Evolutionary conservation across 495 filamentous ascomycete genomes (phyloP).

Genomic region (Hypoxylon lienhwacheense): DNA sequence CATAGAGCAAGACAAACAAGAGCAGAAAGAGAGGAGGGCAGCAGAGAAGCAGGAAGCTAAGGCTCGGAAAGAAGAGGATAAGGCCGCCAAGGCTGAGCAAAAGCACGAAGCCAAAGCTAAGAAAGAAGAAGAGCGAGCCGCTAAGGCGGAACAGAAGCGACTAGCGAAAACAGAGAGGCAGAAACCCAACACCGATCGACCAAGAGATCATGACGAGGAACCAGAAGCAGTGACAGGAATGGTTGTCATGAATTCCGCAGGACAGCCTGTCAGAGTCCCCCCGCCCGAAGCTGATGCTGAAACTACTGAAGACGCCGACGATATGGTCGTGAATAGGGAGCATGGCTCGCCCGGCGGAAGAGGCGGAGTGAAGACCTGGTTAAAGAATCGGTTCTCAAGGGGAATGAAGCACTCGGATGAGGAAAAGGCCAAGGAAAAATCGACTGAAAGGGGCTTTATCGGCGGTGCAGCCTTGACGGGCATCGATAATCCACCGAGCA

Average conservation of each 20-base stretch:
- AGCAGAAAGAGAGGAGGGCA: slow-evolving; percentile 48
- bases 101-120: slow-evolving; percentile 52
- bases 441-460: slow-evolving; percentile 48
- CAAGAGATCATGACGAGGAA: slow-evolving; percentile 13
- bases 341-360: slow-evolving; percentile 21
- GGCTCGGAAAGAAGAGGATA: slow-evolving; percentile 54
- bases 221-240: slow-evolving; percentile 11
- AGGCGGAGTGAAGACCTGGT: slow-evolving; percentile 60
- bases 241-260: slow-evolving; percentile 19
- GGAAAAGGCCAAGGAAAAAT: slow-evolving; percentile 37
- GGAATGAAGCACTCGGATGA: slow-evolving; percentile 37
- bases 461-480: slow-evolving; percentile 50
- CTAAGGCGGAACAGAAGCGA: slow-evolving; percentile 53
- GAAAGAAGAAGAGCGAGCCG: slow-evolving; percentile 56
- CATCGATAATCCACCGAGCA: slow-evolving; percentile 39
- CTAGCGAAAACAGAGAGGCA: slow-evolving; percentile 49
- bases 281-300: slow-evolving; percentile 8
- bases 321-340: slow-evolving; percentile 4
- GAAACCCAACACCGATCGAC: slow-evolving; percentile 31
- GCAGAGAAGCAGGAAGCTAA: slow-evolving; percentile 58
- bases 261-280: slow-evolving; percentile 25
- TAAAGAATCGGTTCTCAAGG: slow-evolving; percentile 58
- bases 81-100: slow-evolving; percentile 52
- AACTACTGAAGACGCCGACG: slow-evolving; percentile 4
- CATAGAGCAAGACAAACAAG: slow-evolving; percentile 54